A percentile compares a stretch with the other conserved stretches of the same genome.
Conservation (phyloP, 345 rosid species). For the Gossypium rotundifolium region DNA sequence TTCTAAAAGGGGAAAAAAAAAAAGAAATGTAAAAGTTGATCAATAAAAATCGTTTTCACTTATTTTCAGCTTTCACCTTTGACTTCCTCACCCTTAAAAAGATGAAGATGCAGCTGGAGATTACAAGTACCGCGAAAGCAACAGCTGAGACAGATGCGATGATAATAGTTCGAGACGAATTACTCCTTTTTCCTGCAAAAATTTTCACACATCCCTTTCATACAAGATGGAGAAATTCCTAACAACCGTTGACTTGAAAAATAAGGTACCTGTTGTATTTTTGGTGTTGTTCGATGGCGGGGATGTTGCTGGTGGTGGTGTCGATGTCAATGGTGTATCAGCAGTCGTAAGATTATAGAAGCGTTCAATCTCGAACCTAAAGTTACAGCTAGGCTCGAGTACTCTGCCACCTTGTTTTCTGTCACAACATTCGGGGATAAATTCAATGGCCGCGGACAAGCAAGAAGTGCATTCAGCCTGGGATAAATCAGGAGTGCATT, state of each 20-base stretch:
- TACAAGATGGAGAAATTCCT: not conserved
- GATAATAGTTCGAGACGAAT: not conserved
- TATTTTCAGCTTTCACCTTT: conserved; percentile 17
- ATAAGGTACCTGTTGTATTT: not conserved
- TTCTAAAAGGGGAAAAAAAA: no score
- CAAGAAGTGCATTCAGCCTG: conserved; percentile 13
- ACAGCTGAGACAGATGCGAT: conserved; percentile 1
- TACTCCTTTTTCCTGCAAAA: conserved; percentile 18
- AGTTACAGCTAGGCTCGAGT: conserved; percentile 21
- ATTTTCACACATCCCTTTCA: not conserved
- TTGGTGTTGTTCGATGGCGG: not conserved
- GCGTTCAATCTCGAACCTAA: conserved; percentile 23
- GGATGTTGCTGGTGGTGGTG: not conserved
- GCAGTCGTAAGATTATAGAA: conserved; percentile 13
- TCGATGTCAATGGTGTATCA: not conserved
- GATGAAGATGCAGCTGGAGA: conserved; percentile 1
- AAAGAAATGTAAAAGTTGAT: not conserved
- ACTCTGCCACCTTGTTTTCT: conserved; percentile 19
- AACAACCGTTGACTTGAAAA: not conserved
- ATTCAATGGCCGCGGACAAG: not conserved
- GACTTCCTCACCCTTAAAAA: conserved; percentile 15
- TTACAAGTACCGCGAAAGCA: not conserved
- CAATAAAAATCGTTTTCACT: not conserved
- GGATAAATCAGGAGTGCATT: conserved; percentile 40
- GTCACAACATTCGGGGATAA: not conserved